phyloP scores from a whole-genome alignment of 352 stramenopile species.

The Globisporangium apiculatum region DNA sequence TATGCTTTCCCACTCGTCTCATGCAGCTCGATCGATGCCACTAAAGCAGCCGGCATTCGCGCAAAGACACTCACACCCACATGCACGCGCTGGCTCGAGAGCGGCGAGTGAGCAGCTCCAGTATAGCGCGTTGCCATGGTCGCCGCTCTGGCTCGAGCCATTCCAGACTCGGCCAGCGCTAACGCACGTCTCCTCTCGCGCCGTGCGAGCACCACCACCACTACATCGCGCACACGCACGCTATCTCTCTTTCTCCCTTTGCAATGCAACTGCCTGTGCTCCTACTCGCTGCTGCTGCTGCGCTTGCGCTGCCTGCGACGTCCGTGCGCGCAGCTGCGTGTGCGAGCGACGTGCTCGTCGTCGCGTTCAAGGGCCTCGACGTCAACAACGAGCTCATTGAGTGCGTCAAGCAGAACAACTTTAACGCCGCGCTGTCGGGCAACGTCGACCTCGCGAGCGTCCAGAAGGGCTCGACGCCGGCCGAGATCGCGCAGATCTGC shows the following conservation, averaged over 20 bases:
- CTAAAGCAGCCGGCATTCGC: too few relatives aligned
- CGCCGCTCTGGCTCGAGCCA: background rate
- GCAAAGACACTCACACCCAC: too few relatives aligned
- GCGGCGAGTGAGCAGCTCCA: too few relatives aligned
- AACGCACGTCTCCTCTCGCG: background rate
- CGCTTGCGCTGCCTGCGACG: conserved; percentile 14
- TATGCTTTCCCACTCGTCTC: too few relatives aligned
- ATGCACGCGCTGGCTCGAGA: too few relatives aligned
- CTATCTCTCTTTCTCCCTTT: too few relatives aligned
- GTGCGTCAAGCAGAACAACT: conserved; percentile 43
- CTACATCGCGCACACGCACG: background rate
- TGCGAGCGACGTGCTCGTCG: conserved; percentile 32
- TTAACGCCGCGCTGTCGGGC: conserved; percentile 37
- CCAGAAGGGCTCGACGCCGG: conserved; percentile 23
- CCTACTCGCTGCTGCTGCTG: conserved; percentile 7
- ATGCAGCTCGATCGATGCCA: too few relatives aligned
- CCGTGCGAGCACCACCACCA: background rate
- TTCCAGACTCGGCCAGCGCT: background rate
- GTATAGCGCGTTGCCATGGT: too few relatives aligned
- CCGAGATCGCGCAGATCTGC: conserved; percentile 35
- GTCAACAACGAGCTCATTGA: conserved; percentile 40
- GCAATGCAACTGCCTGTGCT: background rate
- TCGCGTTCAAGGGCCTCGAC: conserved; percentile 41
- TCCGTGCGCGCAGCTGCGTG: conserved; percentile 25
- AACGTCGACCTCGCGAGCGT: conserved; percentile 34